phyloP scores from a whole-genome alignment of 2,329 filamentous ascomycete genomes.

The Alternaria atra region DNA sequence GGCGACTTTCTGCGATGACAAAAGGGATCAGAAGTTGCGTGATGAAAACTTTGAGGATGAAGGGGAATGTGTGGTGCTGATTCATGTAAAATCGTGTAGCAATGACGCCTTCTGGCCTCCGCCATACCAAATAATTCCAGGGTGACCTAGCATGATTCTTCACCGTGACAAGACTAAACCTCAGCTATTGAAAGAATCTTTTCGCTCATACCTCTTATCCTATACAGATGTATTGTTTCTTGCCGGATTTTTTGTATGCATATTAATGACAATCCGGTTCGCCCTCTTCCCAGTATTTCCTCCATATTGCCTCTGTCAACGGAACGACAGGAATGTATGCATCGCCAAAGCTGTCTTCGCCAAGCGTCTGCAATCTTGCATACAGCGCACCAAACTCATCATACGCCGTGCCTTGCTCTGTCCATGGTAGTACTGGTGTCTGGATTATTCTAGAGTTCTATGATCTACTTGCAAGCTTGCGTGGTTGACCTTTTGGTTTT shows the following conservation, averaged over 20 bases:
- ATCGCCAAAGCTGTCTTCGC: too few relatives aligned
- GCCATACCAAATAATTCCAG: neutral
- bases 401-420: too few relatives aligned
- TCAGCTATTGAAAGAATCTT: neutral
- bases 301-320: too few relatives aligned
- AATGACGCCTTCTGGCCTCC: neutral
- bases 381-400: too few relatives aligned
- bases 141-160: neutral
- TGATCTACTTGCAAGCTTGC: slow-evolving; percentile 19
- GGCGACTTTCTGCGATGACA: neutral
- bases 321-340: too few relatives aligned
- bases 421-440: neutral
- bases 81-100: slow-evolving; percentile 5
- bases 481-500: slow-evolving; percentile 17
- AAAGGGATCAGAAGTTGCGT: neutral
- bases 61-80: neutral
- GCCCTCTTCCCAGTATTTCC: too few relatives aligned
- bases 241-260: too few relatives aligned
- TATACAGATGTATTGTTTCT: too few relatives aligned
- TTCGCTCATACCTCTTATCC: too few relatives aligned
- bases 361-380: too few relatives aligned
- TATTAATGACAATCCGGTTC: neutral
- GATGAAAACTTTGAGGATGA: neutral
- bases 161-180: neutral
- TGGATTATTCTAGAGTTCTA: neutral